Percentiles rank a stretch among this genome's conserved stretches.
phyloP scores from a whole-genome alignment of 805 yeast species.

The Millerozyma miso region DNA sequence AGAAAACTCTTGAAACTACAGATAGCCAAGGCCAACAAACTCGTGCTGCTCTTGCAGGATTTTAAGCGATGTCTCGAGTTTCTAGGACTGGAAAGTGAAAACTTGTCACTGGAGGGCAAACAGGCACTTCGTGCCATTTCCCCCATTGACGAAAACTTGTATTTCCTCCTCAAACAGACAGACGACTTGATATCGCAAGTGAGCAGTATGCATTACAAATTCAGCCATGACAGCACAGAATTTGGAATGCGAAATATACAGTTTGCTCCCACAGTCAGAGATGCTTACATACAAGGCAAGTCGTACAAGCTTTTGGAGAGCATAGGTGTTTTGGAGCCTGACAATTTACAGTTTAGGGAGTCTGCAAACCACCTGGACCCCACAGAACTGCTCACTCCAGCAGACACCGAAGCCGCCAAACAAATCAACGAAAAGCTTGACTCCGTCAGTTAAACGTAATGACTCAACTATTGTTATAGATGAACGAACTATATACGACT shows the following conservation, averaged over 20 bases:
- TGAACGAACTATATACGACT: too few relatives aligned
- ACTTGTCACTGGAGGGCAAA: constrained; percentile 18
- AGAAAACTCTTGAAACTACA: constrained; percentile 39
- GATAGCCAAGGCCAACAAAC: constrained; percentile 31
- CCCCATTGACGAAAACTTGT: constrained; percentile 46
- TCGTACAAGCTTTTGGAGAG: constrained; percentile 28
- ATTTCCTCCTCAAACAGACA: constrained; percentile 42
- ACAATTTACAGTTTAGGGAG: neutral
- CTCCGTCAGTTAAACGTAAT: neutral
- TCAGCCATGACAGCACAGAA: constrained; percentile 20
- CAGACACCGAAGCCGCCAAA: constrained; percentile 5
- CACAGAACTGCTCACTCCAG: constrained; percentile 1
- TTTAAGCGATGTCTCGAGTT: constrained; percentile 28
- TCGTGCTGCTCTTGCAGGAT: constrained; percentile 27
- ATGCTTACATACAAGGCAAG: constrained; percentile 37
- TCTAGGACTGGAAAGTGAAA: constrained; percentile 16
- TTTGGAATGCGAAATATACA: constrained; percentile 17
- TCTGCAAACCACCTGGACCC: neutral
- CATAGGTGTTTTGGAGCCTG: constrained; percentile 14
- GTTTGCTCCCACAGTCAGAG: constrained; percentile 31
- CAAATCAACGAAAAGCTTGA: constrained; percentile 3
- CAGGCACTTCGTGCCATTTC: constrained; percentile 30
- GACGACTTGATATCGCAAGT: constrained; percentile 31
- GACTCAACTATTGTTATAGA: too few relatives aligned
- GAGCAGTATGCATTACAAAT: constrained; percentile 20